These are phyloP conservation scores for Allium sativum DNA, from an alignment of 106 monocot species.

Conservation along the genomic window DNA sequence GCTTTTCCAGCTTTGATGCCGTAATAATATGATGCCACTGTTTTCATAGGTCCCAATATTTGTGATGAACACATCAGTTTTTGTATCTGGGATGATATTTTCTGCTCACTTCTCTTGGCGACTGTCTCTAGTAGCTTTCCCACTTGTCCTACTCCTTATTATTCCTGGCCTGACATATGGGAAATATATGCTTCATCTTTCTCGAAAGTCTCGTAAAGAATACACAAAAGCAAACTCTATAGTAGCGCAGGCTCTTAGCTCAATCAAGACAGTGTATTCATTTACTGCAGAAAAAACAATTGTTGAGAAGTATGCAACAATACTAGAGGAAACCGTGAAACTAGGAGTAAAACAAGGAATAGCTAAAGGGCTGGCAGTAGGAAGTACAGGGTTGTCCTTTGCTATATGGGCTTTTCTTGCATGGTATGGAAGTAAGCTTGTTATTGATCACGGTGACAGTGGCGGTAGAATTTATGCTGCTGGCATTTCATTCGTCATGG, in stretches of 20 bases:
- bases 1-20: too few species aligned
- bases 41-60: constrained; percentile 54
- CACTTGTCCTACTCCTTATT: constrained; percentile 49
- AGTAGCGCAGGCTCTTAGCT: constrained; percentile 52
- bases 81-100: constrained; percentile 61
- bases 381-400: constrained; percentile 52
- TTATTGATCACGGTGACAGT: constrained; percentile 60
- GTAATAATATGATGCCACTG: too few species aligned
- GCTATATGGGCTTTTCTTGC: constrained; percentile 84
- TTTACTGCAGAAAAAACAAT: constrained; percentile 68
- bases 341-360: constrained; percentile 71
- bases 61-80: constrained; percentile 57
- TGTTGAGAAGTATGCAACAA: constrained; percentile 25
- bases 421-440: constrained; percentile 75
- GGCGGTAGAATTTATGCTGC: constrained; percentile 73
- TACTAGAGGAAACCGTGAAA: constrained; percentile 39
- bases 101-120: constrained; percentile 71
- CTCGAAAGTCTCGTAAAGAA: constrained; percentile 24
- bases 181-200: constrained; percentile 56
- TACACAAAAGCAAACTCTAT: constrained; percentile 49
- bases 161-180: constrained; percentile 73
- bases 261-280: constrained; percentile 66
- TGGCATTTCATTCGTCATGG: constrained; percentile 61
- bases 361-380: constrained; percentile 70
- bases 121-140: constrained; percentile 51